Evolutionary conservation across 805 yeast species (phyloP), one percentile per base, ranked within the genome.

Genomic region (Torulaspora franciscae): DNA sequence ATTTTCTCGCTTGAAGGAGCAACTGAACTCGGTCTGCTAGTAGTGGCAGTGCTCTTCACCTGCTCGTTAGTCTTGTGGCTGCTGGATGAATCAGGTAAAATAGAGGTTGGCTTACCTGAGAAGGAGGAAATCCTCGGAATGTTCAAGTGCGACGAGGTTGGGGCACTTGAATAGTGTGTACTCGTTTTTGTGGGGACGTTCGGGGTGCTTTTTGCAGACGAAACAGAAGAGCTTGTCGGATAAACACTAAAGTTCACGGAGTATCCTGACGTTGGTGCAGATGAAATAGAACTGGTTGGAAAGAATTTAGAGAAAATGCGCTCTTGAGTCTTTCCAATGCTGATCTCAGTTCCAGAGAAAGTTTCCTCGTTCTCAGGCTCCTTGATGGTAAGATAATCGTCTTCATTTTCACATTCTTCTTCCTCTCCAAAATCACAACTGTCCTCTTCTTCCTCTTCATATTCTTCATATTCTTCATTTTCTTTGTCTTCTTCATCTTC

Each of bases 351-450:
- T 26, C 42, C 42, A 26, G 32, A 19, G 14, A 43, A 37, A n/a
- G 38, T 37, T 23, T 44, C 47, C 29, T 41, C 44, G 27, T 41
- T 26, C 25, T 34, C 15, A 27, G 40, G 38, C 26, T 41, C 34
- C 36, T 39, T 24, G 25, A 30, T 39, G 10, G 35, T 32, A 11
- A 24, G 23, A 14, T 24, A 14, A 13, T 32, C 37, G 13, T 39
- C 36, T 7, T 30, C 36, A n/a, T 39, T 19, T 19, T 19, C 5
- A 5, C 22, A 19, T 19, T 19, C 22, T 19, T 19, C 22, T 19
- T 19, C 24, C 32, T 37, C 25, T 6, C 22, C 27, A 15, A 3
- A 26, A 41, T 33, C 15, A 10, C 19, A 8, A 15, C 6, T 23
- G 8, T 22, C 10, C n/a, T 42, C 40, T 15, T 26, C 24, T 17